Evolutionary conservation across 2,329 filamentous ascomycete genomes (phyloP), one percentile per base, ranked within the genome.

Genomic region (Sclerotinia sclerotiorum): DNA sequence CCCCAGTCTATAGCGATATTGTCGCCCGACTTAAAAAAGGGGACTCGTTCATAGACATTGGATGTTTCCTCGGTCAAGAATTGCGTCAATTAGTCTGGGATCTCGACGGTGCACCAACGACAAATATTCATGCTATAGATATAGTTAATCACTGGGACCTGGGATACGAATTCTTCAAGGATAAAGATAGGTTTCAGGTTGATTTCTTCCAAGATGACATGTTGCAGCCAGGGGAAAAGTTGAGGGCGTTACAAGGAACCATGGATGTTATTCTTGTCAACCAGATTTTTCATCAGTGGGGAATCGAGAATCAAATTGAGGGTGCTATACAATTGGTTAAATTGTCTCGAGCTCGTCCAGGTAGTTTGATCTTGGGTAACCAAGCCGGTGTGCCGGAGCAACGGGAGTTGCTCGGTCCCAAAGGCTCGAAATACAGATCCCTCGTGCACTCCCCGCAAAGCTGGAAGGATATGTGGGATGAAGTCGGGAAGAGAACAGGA

Each of bases 11-110:
- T 49, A 39, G 46, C 3, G 44, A 32, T 4, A 63, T 74, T n/a
- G 52, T 73, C 5, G n/a, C 32, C 0, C 68, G 71, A 19, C 58
- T 74, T 29, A 70, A 72, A 24, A 42, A 44, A 10, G 66, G 64
- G 13, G 66, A 70, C 8, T 69, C 46, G 2, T 73, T 72, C 51
- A 35, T 73, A 6, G 69, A 71, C 32, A 42, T 73, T 5, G 79
- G 78, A 11, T 80, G 79, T 51, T 79, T 77, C 61, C 75, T 81
- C 39, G 79, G 77, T 0, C 79, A 80, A 68, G 79, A 81, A 46
- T 71, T 81, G 8, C 78, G 79, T 19, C 75, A 77, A 27, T 72
- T 81, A 15, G 71, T 70, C 17, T 46, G 42, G 42, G 42, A 60
- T 5, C 69, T 73, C 10, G 78, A 81, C 46, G 79, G 79, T 5